Percentiles rank a stretch among this genome's conserved stretches.
phyloP scores from a whole-genome alignment of 2,329 filamentous ascomycete species.

The Fusarium hainanense region DNA sequence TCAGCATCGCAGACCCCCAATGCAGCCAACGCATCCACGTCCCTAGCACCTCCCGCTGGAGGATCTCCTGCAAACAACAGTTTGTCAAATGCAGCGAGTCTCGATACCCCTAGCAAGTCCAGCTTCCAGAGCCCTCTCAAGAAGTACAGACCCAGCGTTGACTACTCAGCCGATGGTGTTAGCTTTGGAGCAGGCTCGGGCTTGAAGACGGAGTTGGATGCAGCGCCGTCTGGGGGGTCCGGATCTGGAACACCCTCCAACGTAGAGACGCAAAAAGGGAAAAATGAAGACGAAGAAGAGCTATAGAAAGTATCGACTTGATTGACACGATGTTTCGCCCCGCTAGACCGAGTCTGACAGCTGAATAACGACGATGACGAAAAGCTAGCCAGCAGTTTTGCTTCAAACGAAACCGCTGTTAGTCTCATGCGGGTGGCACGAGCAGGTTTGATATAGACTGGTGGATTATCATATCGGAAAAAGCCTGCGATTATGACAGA shows the following conservation, averaged over 20 bases:
- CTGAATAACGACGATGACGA: conserved; percentile 18
- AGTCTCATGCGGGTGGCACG: conserved; percentile 20
- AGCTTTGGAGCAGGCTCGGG: conserved; percentile 46
- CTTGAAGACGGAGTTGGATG: conserved; percentile 51
- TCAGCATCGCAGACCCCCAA: conserved; percentile 52
- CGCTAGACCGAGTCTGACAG: not conserved
- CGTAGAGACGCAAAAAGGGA: conserved; percentile 40
- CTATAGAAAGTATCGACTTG: conserved; percentile 44
- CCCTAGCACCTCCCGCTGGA: conserved; percentile 25
- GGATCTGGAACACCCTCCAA: conserved; percentile 38
- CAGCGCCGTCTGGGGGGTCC: conserved; percentile 44
- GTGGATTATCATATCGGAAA: conserved; percentile 14
- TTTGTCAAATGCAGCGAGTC: conserved; percentile 21
- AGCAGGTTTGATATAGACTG: conserved; percentile 36
- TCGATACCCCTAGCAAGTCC: conserved; percentile 52
- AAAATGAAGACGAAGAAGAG: conserved; percentile 54
- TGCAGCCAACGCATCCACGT: conserved; percentile 58
- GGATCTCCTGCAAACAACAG: conserved; percentile 29
- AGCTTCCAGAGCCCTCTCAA: conserved; percentile 78
- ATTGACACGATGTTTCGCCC: conserved; percentile 7
- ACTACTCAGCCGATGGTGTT: conserved; percentile 43
- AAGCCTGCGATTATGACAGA: conserved; percentile 7
- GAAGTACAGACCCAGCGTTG: conserved; percentile 74
- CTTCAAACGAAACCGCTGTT: conserved; percentile 10
- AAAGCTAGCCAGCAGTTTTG: conserved; percentile 7